These are phyloP conservation scores for Tetrapisispora taiwanensis DNA, from an alignment of 805 yeast genomes.

Conservation along the genomic window DNA sequence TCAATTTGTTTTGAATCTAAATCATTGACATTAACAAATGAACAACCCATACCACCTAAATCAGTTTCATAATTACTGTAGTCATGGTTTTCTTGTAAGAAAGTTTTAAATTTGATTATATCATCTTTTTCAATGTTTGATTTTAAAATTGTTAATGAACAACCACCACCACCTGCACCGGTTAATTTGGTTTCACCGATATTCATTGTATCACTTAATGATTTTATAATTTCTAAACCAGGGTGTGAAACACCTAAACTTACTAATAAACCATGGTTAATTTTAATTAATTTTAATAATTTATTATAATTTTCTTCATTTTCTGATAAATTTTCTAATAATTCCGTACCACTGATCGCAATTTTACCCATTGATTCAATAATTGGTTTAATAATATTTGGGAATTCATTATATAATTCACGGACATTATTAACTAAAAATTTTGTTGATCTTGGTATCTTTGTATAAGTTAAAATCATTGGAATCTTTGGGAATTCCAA, in stretches of 20 bases:
- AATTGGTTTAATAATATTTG: constrained; percentile 46
- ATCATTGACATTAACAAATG: constrained; percentile 1
- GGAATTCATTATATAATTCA: constrained; percentile 37
- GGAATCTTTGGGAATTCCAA: constrained; percentile 55
- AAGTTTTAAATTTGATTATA: constrained; percentile 26
- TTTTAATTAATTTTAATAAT: constrained; percentile 53
- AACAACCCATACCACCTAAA: constrained; percentile 80
- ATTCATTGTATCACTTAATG: constrained; percentile 48
- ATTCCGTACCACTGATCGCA: constrained; percentile 29
- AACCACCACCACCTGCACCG: constrained; percentile 99
- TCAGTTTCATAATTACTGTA: constrained; percentile 70
- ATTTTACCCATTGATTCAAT: constrained; percentile 69
- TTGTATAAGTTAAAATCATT: constrained; percentile 73
- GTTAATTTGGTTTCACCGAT: constrained; percentile 89
- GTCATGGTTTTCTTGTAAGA: constrained; percentile 34
- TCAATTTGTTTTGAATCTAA: constrained; percentile 6
- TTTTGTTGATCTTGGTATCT: constrained; percentile 81
- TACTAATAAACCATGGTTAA: constrained; percentile 81
- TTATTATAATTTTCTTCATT: constrained; percentile 26
- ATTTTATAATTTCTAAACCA: constrained; percentile 64
- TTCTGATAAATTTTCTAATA: constrained; percentile 35
- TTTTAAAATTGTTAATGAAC: constrained; percentile 78
- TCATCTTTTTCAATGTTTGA: constrained; percentile 31
- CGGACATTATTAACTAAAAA: constrained; percentile 71
- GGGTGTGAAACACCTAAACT: constrained; percentile 92